Evolutionary conservation across 2,329 filamentous ascomycete genomes (phyloP).

Genomic region (Colletotrichum liaoningense): DNA sequence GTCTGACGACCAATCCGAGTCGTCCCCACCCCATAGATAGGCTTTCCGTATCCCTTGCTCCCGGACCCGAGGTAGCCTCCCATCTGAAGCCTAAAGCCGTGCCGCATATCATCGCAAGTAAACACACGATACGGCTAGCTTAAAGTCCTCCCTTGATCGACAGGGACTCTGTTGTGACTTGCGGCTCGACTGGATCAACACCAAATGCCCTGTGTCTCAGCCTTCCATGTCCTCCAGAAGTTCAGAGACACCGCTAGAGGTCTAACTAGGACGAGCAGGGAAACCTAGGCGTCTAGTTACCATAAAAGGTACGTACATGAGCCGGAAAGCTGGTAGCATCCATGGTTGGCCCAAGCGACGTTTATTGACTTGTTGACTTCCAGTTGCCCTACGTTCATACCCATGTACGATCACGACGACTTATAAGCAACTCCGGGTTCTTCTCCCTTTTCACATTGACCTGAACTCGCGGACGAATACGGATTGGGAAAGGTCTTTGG

Average conservation of each 20-base stretch:
- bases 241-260: neutral
- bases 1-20: neutral
- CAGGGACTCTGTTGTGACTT: neutral
- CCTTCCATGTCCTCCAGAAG: neutral
- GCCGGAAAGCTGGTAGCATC: neutral
- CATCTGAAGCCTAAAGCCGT: neutral
- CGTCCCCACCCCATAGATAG: neutral
- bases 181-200: neutral
- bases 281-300: neutral
- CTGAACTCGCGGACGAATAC: neutral
- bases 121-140: neutral
- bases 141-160: neutral
- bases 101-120: neutral
- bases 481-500: neutral
- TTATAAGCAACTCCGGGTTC: too few species aligned
- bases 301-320: neutral
- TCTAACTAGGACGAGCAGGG: neutral
- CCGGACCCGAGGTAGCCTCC: neutral
- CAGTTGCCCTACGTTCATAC: neutral
- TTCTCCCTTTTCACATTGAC: neutral
- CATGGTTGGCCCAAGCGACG: neutral
- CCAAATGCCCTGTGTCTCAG: slow-evolving; percentile 3
- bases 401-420: neutral
- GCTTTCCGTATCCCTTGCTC: neutral
- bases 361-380: neutral